Conservation (phyloP, 148 eudicot species). For the Tetragonia tetragonoides region DNA sequence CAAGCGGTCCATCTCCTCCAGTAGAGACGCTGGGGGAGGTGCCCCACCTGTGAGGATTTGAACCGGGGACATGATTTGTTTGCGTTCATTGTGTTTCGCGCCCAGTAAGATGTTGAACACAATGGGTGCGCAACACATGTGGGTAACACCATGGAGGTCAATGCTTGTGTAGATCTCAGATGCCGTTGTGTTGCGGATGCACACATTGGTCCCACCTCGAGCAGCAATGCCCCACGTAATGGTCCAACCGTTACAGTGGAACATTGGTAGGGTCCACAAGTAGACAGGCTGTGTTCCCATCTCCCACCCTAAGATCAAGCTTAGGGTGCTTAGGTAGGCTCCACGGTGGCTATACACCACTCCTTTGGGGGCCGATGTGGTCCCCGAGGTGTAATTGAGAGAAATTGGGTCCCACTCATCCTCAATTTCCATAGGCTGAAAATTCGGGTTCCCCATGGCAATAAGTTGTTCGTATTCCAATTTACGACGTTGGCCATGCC, state of each 20-base stretch:
- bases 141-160: conserved; percentile 56
- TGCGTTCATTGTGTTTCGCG: conserved; percentile 42
- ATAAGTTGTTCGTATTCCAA: conserved; percentile 69
- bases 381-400: conserved; percentile 84
- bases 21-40: conserved; percentile 66
- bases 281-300: conserved; percentile 78
- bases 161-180: conserved; percentile 52
- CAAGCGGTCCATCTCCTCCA: conserved; percentile 48
- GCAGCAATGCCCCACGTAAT: conserved; percentile 98
- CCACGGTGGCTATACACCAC: conserved; percentile 91
- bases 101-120: conserved; percentile 67
- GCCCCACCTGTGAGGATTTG: conserved; percentile 83
- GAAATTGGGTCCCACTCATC: conserved; percentile 90
- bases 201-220: conserved; percentile 87
- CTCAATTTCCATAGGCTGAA: conserved; percentile 23
- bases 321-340: conserved; percentile 72
- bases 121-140: conserved; percentile 85
- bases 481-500: background rate
- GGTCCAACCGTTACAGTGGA: conserved; percentile 98
- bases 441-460: conserved; percentile 36
- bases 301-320: conserved; percentile 72
- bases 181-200: conserved; percentile 68
- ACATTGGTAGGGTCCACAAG: conserved; percentile 92
- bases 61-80: conserved; percentile 28
- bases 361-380: conserved; percentile 79